phyloP scores from a whole-genome alignment of 1,139 yeast species.

The Dujonia santamariae region DNA sequence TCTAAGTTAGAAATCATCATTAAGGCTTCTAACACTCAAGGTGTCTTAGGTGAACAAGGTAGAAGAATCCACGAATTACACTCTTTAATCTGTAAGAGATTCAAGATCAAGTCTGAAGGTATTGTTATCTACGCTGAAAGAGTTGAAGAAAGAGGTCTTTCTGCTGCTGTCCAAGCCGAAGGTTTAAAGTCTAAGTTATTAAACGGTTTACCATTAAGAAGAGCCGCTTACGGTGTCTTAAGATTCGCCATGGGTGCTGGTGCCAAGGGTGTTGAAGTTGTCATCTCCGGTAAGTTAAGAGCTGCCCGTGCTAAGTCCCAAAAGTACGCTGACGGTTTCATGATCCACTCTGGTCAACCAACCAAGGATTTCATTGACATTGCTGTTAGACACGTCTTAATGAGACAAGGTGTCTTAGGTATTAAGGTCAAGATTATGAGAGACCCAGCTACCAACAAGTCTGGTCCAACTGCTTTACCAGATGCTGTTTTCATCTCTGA shows the following conservation, averaged over 20 bases:
- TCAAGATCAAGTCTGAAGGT: constrained; percentile 93
- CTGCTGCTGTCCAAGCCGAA: constrained; percentile 99
- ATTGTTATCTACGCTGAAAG: constrained; percentile 97
- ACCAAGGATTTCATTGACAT: constrained; percentile 96
- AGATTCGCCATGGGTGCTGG: constrained; percentile 99
- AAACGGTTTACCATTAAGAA: constrained; percentile 98
- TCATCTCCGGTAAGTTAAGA: constrained; percentile 98
- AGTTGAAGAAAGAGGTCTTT: constrained; percentile 98
- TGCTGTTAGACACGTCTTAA: constrained; percentile 99
- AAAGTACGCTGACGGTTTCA: constrained; percentile 99
- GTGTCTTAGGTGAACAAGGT: constrained; percentile 99
- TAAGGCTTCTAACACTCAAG: constrained; percentile 99
- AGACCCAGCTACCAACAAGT: constrained; percentile 91
- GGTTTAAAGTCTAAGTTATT: constrained; percentile 97
- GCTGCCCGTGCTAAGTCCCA: constrained; percentile 99
- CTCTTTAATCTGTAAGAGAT: constrained; percentile 97
- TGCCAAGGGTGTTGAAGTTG: constrained; percentile 99
- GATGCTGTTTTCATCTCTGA: constrained; percentile 91
- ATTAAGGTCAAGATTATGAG: constrained; percentile 99
- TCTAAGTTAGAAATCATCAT: constrained; percentile 97
- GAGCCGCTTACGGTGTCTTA: constrained; percentile 99
- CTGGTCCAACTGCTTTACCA: constrained; percentile 92
- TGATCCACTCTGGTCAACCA: constrained; percentile 99
- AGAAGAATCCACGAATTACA: constrained; percentile 99
- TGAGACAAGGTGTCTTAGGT: constrained; percentile 99